Evolutionary conservation across 1,139 yeast genomes (phyloP).

Genomic region (Arxiozyma bovina): DNA sequence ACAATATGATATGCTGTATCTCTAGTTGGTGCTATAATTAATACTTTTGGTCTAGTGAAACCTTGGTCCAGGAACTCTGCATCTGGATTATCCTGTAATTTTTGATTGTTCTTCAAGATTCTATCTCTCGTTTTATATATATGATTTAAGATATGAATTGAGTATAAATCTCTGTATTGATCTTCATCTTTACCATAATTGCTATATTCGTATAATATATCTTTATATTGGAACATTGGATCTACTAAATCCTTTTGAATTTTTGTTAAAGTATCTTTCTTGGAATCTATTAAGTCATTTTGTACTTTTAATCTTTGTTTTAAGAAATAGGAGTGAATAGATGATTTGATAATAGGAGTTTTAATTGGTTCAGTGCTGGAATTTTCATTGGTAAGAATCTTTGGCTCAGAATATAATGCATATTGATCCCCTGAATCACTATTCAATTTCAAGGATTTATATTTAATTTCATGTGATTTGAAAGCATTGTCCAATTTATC

Average conservation of each 20-base stretch:
- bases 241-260: conserved; percentile 41
- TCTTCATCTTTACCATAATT: conserved; percentile 34
- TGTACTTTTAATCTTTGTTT: conserved; percentile 30
- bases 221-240: conserved; percentile 66
- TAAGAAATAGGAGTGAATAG: conserved; percentile 29
- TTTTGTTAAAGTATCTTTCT: conserved; percentile 28
- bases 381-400: conserved; percentile 6
- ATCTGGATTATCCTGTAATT: conserved; percentile 36
- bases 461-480: conserved; percentile 14
- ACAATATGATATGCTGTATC: conserved; percentile 66
- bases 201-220: conserved; percentile 56
- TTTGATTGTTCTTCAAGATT: conserved; percentile 64
- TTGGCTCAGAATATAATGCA: conserved; percentile 23
- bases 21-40: conserved; percentile 78
- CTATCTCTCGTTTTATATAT: conserved; percentile 77
- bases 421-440: conserved; percentile 13
- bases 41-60: conserved; percentile 83
- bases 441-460: conserved; percentile 16
- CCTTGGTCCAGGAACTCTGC: conserved; percentile 82
- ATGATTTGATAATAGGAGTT: conserved; percentile 15
- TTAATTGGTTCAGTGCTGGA: conserved; percentile 6
- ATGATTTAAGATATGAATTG: conserved; percentile 73
- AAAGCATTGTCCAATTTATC: conserved; percentile 28
- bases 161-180: conserved; percentile 55
- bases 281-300: conserved; percentile 17